phyloP scores from a whole-genome alignment of 768 basidiomycete genomes.

The Suillus discolor region DNA sequence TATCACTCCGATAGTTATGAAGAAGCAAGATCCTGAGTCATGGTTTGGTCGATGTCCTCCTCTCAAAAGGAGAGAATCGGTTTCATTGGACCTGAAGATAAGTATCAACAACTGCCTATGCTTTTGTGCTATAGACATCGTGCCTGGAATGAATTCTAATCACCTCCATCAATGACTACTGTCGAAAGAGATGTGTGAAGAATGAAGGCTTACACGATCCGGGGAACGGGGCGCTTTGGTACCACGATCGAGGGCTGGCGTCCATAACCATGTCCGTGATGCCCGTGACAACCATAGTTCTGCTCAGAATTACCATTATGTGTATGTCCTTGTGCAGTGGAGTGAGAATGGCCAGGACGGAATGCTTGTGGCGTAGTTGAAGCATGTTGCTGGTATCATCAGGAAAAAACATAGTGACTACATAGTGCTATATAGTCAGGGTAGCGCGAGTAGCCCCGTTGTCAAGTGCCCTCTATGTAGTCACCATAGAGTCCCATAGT shows the following conservation, averaged over 20 bases:
- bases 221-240: background rate
- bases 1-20: background rate
- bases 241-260: background rate
- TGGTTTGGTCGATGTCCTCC: background rate
- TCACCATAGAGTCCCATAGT: too few species aligned
- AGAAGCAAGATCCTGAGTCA: background rate
- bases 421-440: too few species aligned
- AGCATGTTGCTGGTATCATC: constrained; percentile 1
- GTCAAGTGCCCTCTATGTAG: too few species aligned
- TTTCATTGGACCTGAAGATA: background rate
- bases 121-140: background rate
- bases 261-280: background rate
- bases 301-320: background rate
- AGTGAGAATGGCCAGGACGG: background rate
- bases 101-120: background rate
- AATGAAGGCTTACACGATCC: background rate
- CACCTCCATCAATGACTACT: background rate
- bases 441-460: too few species aligned
- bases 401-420: too few species aligned
- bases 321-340: background rate
- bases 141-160: constrained; percentile 1
- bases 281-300: too few species aligned
- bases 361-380: background rate
- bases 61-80: background rate
- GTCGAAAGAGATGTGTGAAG: background rate